phyloP scores from a whole-genome alignment of 2,329 filamentous ascomycete genomes.

The Blumeriella jaapii region DNA sequence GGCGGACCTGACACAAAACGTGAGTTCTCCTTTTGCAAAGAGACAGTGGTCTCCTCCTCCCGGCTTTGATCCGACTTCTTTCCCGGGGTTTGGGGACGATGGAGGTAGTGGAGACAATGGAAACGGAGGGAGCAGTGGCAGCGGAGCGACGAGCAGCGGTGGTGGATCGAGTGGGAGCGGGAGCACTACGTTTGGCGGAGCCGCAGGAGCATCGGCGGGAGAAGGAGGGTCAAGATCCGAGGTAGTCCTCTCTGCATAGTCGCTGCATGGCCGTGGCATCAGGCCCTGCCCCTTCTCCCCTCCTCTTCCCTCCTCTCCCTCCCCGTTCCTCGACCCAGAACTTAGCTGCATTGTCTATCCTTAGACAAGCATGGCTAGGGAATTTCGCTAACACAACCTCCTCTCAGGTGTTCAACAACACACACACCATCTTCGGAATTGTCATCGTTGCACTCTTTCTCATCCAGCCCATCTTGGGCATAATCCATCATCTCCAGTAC shows the following conservation, averaged over 20 bases:
- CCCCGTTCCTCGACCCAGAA: background rate
- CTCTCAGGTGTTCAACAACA: constrained; percentile 38
- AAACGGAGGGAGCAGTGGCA: background rate
- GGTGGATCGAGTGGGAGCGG: too few relatives aligned
- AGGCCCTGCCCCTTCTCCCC: background rate
- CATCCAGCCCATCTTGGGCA: constrained; percentile 47
- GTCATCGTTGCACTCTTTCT: constrained; percentile 41
- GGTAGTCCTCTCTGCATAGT: background rate
- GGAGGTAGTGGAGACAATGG: background rate
- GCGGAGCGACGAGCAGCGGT: background rate
- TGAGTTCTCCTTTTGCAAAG: constrained; percentile 27
- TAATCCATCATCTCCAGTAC: constrained; percentile 45
- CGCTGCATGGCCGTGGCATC: too few relatives aligned
- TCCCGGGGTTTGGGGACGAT: background rate
- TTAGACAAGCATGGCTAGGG: too few relatives aligned
- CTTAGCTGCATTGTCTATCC: background rate
- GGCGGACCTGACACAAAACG: constrained; percentile 31
- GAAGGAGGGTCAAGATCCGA: too few relatives aligned
- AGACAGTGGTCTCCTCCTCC: background rate
- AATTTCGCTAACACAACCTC: too few relatives aligned
- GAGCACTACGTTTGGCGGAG: too few relatives aligned
- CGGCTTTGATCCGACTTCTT: too few relatives aligned
- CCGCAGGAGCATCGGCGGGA: too few relatives aligned
- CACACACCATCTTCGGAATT: constrained; percentile 46
- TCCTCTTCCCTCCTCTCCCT: background rate